Conservation (phyloP, 768 basidiomycete species). For the Lentinula edodes region DNA sequence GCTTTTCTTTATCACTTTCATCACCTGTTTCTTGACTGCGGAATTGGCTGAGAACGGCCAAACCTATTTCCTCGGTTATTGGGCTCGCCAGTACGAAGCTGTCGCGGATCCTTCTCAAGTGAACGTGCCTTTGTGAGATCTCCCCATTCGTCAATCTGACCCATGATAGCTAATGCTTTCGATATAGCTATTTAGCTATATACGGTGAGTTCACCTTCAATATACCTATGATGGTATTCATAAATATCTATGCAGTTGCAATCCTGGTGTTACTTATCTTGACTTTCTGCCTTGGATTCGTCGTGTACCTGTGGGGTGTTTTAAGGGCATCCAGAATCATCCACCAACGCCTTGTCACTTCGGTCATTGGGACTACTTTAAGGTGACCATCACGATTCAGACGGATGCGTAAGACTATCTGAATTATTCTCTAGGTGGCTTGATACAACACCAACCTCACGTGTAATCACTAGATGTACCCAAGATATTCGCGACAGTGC, state of each 20-base stretch:
- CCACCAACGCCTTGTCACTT: slow-evolving; percentile 21
- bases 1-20: slow-evolving; percentile 22
- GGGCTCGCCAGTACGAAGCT: slow-evolving; percentile 27
- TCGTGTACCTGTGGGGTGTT: slow-evolving; percentile 21
- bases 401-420: background rate
- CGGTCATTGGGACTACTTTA: slow-evolving; percentile 21
- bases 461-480: slow-evolving; percentile 62
- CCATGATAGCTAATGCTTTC: background rate
- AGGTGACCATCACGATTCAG: background rate
- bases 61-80: slow-evolving; percentile 30
- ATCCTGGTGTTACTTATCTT: background rate
- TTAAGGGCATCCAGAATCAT: slow-evolving; percentile 24
- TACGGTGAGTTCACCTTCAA: background rate
- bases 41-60: slow-evolving; percentile 9
- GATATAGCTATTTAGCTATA: background rate
- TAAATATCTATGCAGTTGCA: background rate
- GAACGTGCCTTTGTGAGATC: slow-evolving; percentile 21
- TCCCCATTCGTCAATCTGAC: background rate
- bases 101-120: slow-evolving; percentile 20
- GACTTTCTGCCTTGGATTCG: background rate
- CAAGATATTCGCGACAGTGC: slow-evolving; percentile 42
- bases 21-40: background rate
- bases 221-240: background rate
- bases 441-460: slow-evolving; percentile 38
- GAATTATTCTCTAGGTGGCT: slow-evolving; percentile 34